Conservation (phyloP, 2,329 filamentous ascomycete species). For the Emericellopsis cladophorae region DNA sequence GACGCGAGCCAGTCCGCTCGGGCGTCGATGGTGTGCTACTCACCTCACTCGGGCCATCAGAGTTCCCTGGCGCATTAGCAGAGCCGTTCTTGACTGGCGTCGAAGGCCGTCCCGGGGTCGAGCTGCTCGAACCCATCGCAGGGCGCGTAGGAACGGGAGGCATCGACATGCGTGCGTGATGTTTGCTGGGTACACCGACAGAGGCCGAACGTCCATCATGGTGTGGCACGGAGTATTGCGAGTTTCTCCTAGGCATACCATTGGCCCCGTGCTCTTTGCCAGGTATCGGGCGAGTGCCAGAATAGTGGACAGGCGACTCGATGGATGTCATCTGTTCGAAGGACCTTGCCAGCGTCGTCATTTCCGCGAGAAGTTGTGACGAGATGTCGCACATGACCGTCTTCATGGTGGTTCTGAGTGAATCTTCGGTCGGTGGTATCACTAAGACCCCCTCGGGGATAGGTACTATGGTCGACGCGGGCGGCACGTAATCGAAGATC, state of each 20-base stretch:
- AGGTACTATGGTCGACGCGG: constrained; percentile 33
- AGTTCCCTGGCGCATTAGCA: constrained; percentile 33
- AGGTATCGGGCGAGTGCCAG: constrained; percentile 14
- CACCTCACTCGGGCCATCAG: constrained; percentile 27
- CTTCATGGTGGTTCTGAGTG: constrained; percentile 68
- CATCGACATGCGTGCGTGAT: constrained; percentile 68
- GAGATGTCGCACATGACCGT: constrained; percentile 71
- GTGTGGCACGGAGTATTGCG: constrained; percentile 33
- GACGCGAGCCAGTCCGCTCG: constrained; percentile 22
- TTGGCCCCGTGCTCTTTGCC: constrained; percentile 24
- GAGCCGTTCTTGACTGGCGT: constrained; percentile 36
- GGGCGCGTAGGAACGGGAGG: constrained; percentile 46
- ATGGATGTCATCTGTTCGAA: constrained; percentile 63
- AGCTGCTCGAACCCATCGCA: constrained; percentile 28
- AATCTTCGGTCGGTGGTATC: constrained; percentile 55
- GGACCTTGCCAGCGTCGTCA: constrained; percentile 61
- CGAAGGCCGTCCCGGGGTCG: constrained; percentile 35
- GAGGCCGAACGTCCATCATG: constrained; percentile 36
- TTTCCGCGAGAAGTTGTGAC: constrained; percentile 59
- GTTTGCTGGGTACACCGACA: constrained; percentile 41
- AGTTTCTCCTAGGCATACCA: constrained; percentile 35
- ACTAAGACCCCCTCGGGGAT: constrained; percentile 56
- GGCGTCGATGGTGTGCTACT: constrained; percentile 24
- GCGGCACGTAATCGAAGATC: constrained; percentile 59
- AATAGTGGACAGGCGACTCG: constrained; percentile 56